Evolutionary conservation across 2,329 filamentous ascomycete genomes (phyloP).

Genomic region (Colletotrichum agaves): DNA sequence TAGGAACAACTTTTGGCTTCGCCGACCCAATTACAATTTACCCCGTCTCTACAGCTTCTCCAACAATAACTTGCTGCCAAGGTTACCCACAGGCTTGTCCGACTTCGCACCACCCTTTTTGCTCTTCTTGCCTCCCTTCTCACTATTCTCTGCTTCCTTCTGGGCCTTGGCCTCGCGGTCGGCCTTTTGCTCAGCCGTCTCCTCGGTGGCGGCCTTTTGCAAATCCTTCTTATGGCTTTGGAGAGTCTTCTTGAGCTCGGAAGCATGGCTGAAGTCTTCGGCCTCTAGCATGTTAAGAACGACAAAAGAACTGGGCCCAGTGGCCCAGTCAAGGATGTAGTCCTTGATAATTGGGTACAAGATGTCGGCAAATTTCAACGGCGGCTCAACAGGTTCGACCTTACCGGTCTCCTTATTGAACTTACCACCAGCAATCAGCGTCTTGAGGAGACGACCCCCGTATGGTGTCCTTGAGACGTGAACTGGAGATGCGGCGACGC

Average conservation of each 20-base stretch:
- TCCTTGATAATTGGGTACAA: conserved; percentile 86
- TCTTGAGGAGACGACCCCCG: conserved; percentile 88
- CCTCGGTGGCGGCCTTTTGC: conserved; percentile 72
- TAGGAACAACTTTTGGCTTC: conserved; percentile 30
- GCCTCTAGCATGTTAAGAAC: conserved; percentile 84
- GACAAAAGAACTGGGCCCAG: conserved; percentile 86
- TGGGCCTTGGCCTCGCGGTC: conserved; percentile 61
- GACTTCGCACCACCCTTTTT: conserved; percentile 56
- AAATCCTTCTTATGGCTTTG: conserved; percentile 79
- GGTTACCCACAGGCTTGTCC: conserved; percentile 65
- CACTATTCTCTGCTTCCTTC: conserved; percentile 49
- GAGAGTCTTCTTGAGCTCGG: conserved; percentile 75
- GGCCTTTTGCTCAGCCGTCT: conserved; percentile 64
- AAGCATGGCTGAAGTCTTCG: conserved; percentile 72
- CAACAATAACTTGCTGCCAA: conserved; percentile 69
- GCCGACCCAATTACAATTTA: conserved; percentile 21
- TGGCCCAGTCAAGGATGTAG: conserved; percentile 84
- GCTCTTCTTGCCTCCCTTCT: conserved; percentile 54
- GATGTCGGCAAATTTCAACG: conserved; percentile 81
- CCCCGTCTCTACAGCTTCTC: conserved; percentile 59
- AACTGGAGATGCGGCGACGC: neutral
- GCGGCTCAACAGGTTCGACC: conserved; percentile 77
- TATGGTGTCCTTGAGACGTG: conserved; percentile 71
- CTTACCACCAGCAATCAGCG: conserved; percentile 86
- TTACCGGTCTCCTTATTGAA: conserved; percentile 81